Base-by-base conservation (phyloP, 768 basidiomycete genomes). In the Cystobasidium ongulense region DNA sequence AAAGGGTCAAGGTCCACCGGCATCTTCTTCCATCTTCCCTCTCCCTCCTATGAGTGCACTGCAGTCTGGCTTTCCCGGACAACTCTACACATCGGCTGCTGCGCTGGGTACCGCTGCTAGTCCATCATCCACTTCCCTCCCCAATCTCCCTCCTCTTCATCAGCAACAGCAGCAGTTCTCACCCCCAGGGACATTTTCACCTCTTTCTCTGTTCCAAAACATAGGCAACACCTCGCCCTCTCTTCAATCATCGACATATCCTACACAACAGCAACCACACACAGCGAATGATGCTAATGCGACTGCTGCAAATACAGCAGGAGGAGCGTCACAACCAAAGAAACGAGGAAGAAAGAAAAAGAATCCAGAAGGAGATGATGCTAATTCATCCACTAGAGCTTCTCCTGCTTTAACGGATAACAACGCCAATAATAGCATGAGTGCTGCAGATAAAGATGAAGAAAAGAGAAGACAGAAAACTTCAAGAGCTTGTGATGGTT, bases 401-500 rank as follows among this genome's bases (percentile, higher is more conserved):
- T 59, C 57, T 29, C 57, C 57, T 29, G 57, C 57, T 29, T 15
- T 59, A 4, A 50, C n/a, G 46, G 46, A 50, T 50, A 11, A 8
- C 46, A 50, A 21, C 21, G n/a, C n/a, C n/a, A 50, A 8, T 11
- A 21, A 21, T 21, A 50, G 39, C 39, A 7, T 39, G 8, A 17
- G 39, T 7, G 52, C 21, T n/a, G 8, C 21, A 7, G 65, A 67
- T 67, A 41, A 50, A 18, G 43, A 67, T 8, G 65, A 67, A 8
- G 50, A 67, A 8, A 59, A 71, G 81, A 84, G 74, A 90, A 91
- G 79, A 81, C 84, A 21, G 64, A 75, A 76, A 91, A 78, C 73
- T 74, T 90, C 84, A 94, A 94, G 81, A 88, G 92, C 92, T 7
- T 95, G 92, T 79, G 92, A 95, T 80, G 63, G 43, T 4, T 50